Evolutionary conservation across 176 grass and related monocot species (phyloP).

Genomic region (Sorghum bicolor): Sorghum_bicolor_NCBIv3 NC_012872.2:5458001-5458500

Average conservation of each 20-base stretch:
- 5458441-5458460: neutral
- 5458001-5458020: neutral
- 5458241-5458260: conserved; percentile 79
- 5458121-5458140: conserved; percentile 47
- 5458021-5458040: conserved; percentile 50
- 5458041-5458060: conserved; percentile 66
- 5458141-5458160: conserved; percentile 40
- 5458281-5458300: neutral
- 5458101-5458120: conserved; percentile 8
- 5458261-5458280: conserved; percentile 73
- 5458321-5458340: neutral
- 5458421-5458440: neutral
- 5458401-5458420: neutral
- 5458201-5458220: conserved; percentile 50
- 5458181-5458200: conserved; percentile 62
- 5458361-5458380: neutral
- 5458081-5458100: conserved; percentile 39
- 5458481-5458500: neutral
- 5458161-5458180: conserved; percentile 66
- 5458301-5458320: neutral
- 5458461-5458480: neutral
- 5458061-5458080: conserved; percentile 4
- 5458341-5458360: neutral
- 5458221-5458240: conserved; percentile 65
- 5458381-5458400: neutral